Evolutionary conservation across 1,139 yeast genomes (phyloP).

Genomic region (Pichia cactophila): DNA sequence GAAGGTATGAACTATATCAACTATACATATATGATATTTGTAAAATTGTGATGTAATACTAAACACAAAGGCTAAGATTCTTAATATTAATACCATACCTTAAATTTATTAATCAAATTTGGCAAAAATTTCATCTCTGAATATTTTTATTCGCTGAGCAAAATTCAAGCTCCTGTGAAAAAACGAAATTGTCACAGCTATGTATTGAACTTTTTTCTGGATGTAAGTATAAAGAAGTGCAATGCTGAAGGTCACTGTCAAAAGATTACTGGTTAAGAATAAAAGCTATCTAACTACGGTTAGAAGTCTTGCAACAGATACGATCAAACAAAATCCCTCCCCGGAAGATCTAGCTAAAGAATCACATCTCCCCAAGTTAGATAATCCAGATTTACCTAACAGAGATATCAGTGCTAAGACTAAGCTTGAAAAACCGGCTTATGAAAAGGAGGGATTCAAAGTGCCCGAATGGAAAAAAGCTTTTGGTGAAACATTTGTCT

Average conservation of each 20-base stretch:
- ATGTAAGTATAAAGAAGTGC: no score
- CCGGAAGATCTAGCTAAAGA: constrained; percentile 35
- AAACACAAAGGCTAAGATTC: no score
- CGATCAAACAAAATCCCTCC: constrained; percentile 3
- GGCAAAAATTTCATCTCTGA: neutral
- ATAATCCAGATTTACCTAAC: constrained; percentile 32
- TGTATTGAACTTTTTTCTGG: neutral
- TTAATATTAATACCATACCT: no score
- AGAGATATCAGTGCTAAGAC: constrained; percentile 29
- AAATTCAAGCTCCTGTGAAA: neutral
- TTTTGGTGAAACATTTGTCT: constrained; percentile 66
- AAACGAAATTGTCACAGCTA: neutral
- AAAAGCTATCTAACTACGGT: neutral
- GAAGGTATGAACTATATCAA: no score
- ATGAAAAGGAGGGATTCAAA: constrained; percentile 50
- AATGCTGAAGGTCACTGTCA: neutral
- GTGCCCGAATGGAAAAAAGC: constrained; percentile 65
- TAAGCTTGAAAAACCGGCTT: constrained; percentile 31
- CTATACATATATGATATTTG: no score
- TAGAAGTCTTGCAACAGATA: neutral
- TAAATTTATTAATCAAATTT: neutral
- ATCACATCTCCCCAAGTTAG: constrained; percentile 41
- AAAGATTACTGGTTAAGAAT: neutral
- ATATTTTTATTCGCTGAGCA: no score
- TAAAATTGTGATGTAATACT: no score